Base-by-base conservation (phyloP, 106 monocot species). In the Vanilla planifolia region DNA sequence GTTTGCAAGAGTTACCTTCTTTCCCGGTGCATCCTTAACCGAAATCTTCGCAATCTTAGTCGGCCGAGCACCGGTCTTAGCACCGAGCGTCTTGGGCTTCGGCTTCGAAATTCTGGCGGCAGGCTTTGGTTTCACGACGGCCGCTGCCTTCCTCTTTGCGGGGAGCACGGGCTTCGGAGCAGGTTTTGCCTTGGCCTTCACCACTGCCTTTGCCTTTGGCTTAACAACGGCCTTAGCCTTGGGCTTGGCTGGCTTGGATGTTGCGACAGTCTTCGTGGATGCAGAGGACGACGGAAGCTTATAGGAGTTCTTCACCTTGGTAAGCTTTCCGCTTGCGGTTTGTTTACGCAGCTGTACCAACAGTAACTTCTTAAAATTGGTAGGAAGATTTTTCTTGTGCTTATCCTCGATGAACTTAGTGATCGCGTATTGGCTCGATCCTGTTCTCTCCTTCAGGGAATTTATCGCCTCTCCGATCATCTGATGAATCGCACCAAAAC, bases 401-500 rank as follows among this genome's bases (percentile, higher is more conserved):
- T 85, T 93, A 60, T 81, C 84, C 59, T 93, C 84, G 25, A 89
- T 61, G 75, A 77, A 83, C 73, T 94, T 94, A n/a, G 59, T 43
- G 58, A 94, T 94, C 25, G 92, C 88, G 51, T 79, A 63, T 52
- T 74, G 73, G 75, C 92, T 93, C 33, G 92, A 93, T 27, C 92
- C 92, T 2, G 84, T 76, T 56, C 79, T 69, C 73, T 93, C 92
- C 67, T 93, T 93, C 50, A 93, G 42, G 3, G 80, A 37, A 0
- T 51, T 19, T n/a, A 93, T 74, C 61, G 92, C 88, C 50, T 93
- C 92, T 14, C 42, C 61, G 24, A 93, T 69, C 92, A 93, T 93
- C 92, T 93, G 51, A 10, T 1, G 34, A 33, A 22, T 9, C 33
- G 27, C 19, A 0, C 14, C 0, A 2, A 25, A 15, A 8, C 11